Conservation (phyloP, 1,139 yeast species). For the Saccharomyces uvarum region DNA sequence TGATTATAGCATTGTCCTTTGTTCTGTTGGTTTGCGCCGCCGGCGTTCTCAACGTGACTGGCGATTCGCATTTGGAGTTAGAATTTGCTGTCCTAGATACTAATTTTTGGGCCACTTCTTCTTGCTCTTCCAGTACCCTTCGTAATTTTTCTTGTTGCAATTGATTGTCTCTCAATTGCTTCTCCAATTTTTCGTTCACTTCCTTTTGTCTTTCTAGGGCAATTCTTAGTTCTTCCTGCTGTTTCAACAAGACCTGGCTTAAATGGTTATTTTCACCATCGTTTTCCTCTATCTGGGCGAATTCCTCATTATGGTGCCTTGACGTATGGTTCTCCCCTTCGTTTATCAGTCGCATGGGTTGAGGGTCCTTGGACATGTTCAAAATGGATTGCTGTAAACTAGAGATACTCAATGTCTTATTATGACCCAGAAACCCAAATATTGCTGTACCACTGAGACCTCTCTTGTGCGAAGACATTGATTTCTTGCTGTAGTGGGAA, state of each 20-base stretch:
- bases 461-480: conserved; percentile 25
- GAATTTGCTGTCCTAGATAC: conserved; percentile 6
- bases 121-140: conserved; percentile 21
- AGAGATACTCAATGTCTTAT: conserved; percentile 37
- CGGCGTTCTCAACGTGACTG: background rate
- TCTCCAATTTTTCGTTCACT: conserved; percentile 25
- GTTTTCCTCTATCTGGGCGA: background rate
- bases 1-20: conserved; percentile 14
- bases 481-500: conserved; percentile 3
- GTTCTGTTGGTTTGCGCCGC: background rate
- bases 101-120: conserved; percentile 16
- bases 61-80: background rate
- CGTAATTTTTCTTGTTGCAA: conserved; percentile 25
- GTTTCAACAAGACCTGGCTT: conserved; percentile 23
- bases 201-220: conserved; percentile 29
- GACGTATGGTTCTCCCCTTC: background rate
- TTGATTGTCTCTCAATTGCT: conserved; percentile 24
- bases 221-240: conserved; percentile 25
- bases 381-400: conserved; percentile 14
- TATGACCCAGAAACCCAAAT: conserved; percentile 52
- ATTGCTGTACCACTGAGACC: conserved; percentile 55
- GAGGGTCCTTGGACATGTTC: conserved; percentile 1
- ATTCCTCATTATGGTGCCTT: background rate
- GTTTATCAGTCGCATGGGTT: conserved; percentile 1
- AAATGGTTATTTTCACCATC: conserved; percentile 6